phyloP scores from a whole-genome alignment of 805 yeast genomes.

The Starmerella vitae region DNA sequence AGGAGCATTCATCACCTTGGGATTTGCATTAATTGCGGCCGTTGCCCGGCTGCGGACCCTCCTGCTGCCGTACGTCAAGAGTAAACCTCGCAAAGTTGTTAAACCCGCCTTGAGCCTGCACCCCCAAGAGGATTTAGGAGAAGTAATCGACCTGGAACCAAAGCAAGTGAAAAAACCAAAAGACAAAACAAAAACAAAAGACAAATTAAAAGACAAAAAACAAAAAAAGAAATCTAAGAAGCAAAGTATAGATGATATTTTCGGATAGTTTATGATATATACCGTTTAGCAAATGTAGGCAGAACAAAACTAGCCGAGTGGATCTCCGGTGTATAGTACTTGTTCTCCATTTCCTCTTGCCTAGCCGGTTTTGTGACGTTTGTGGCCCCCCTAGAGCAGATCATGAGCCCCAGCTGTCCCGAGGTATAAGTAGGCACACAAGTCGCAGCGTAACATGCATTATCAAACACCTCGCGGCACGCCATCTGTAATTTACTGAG shows the following conservation, averaged over 20 bases:
- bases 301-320: slow-evolving; percentile 82
- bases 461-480: slow-evolving; percentile 77
- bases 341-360: slow-evolving; percentile 42
- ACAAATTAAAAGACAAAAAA: slow-evolving; percentile 17
- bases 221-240: slow-evolving; percentile 36
- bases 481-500: slow-evolving; percentile 70
- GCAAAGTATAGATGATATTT: slow-evolving; percentile 58
- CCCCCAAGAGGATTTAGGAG: slow-evolving; percentile 6
- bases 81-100: too few species aligned
- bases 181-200: not conserved
- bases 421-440: slow-evolving; percentile 95
- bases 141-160: not conserved
- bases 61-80: slow-evolving; percentile 10
- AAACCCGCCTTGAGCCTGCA: too few species aligned
- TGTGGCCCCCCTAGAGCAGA: slow-evolving; percentile 66
- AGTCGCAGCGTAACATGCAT: slow-evolving; percentile 79
- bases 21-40: slow-evolving; percentile 51
- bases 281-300: slow-evolving; percentile 76
- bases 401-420: slow-evolving; percentile 97
- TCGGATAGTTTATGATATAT: slow-evolving; percentile 38
- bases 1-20: slow-evolving; percentile 66
- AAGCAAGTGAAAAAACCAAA: slow-evolving; percentile 1
- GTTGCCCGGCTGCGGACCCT: slow-evolving; percentile 34
- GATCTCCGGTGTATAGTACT: slow-evolving; percentile 73
- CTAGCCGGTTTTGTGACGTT: slow-evolving; percentile 60